Evolutionary conservation across 768 basidiomycete species (phyloP).

Genomic region (Termitomyces sp.): DNA sequence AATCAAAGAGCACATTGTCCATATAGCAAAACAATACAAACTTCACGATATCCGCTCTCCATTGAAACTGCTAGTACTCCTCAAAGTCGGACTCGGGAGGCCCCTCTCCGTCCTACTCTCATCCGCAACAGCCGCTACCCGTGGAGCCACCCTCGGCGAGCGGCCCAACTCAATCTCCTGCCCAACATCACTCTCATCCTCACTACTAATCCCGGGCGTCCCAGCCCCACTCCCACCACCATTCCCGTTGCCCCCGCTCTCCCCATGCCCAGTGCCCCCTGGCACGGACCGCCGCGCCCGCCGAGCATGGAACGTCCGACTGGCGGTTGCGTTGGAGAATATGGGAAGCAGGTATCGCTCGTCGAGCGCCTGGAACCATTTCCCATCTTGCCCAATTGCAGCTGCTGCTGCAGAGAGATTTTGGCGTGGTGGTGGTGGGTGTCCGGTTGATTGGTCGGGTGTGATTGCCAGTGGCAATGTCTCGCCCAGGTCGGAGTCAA

Average conservation of each 20-base stretch:
- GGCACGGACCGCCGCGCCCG: slow-evolving; percentile 52
- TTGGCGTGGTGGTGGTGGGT: slow-evolving; percentile 19
- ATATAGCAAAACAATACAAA: slow-evolving; percentile 5
- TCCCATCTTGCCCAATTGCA: slow-evolving; percentile 66
- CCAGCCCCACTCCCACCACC: slow-evolving; percentile 23
- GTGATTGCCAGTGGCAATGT: slow-evolving; percentile 75
- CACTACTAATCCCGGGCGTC: slow-evolving; percentile 37
- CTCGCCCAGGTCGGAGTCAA: slow-evolving; percentile 73
- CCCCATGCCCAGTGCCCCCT: slow-evolving; percentile 25
- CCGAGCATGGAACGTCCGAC: slow-evolving; percentile 81
- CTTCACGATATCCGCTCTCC: slow-evolving; percentile 23
- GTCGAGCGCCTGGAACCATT: slow-evolving; percentile 96
- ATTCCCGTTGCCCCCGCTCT: slow-evolving; percentile 29
- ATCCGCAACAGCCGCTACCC: slow-evolving; percentile 31
- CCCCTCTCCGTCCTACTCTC: slow-evolving; percentile 64
- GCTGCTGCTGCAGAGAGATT: slow-evolving; percentile 17
- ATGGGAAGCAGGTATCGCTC: slow-evolving; percentile 92
- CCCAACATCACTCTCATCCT: slow-evolving; percentile 36
- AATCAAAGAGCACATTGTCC: background rate
- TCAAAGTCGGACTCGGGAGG: slow-evolving; percentile 60
- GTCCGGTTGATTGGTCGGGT: slow-evolving; percentile 25
- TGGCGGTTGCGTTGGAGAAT: slow-evolving; percentile 90
- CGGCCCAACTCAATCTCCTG: slow-evolving; percentile 46
- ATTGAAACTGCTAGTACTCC: slow-evolving; percentile 27
- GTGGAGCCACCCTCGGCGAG: slow-evolving; percentile 13